These are phyloP conservation scores for Vachellia collinsii DNA, from an alignment of 306 rosid genomes.

Conservation along the genomic window DNA sequence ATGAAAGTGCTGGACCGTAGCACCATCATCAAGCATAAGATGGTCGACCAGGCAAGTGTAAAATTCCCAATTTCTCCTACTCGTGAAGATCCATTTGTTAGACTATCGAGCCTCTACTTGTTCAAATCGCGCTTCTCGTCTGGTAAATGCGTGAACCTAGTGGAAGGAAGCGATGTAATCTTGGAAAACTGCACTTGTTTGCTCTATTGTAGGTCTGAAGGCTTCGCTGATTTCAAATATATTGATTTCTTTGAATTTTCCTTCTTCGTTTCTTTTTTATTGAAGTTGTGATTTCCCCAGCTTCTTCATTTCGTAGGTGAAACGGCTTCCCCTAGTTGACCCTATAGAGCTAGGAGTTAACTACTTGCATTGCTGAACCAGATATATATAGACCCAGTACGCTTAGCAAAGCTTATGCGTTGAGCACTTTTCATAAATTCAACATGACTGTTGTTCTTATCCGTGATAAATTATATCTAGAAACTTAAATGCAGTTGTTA, in stretches of 20 bases:
- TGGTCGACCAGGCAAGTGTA: constrained; percentile 58
- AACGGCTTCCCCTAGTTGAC: not conserved
- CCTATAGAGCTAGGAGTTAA: not conserved
- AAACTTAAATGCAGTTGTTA: not conserved
- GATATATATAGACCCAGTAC: not conserved
- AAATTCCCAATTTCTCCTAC: constrained; percentile 1
- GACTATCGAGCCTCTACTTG: not conserved
- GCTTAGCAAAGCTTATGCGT: constrained; percentile 19
- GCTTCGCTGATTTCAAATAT: constrained; percentile 3
- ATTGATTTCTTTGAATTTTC: not conserved
- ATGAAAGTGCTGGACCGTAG: constrained; percentile 87
- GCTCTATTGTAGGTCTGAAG: not conserved
- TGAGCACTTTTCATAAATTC: not conserved
- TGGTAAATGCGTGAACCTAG: not conserved
- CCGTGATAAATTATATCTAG: not conserved
- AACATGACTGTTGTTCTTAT: not conserved
- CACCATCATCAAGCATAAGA: constrained; percentile 87
- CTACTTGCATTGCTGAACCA: not conserved
- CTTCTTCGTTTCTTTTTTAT: constrained; percentile 23
- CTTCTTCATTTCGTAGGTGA: not conserved
- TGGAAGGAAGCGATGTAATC: not conserved
- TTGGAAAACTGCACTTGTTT: not conserved
- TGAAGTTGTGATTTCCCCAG: not conserved
- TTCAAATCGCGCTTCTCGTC: constrained; percentile 3
- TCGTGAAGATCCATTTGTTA: not conserved